Base-by-base conservation (phyloP, 257 asterid species). In the Solanum verrucosum region DNA sequence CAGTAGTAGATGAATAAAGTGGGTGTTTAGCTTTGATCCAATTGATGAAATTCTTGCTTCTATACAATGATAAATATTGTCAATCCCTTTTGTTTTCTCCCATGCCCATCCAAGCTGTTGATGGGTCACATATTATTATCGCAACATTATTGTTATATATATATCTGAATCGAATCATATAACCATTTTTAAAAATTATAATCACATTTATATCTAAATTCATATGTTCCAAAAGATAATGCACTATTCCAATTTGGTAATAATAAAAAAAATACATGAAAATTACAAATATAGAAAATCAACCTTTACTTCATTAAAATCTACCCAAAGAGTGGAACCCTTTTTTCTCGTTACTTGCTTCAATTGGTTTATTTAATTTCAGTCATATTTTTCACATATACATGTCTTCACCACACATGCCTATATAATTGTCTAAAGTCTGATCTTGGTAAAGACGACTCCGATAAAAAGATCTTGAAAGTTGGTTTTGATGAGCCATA, bases 91-190 rank as follows among this genome's bases (percentile, higher is more conserved):
- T 78, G 87, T 65, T 89, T 88, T 38, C 98, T 83, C 96, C 97
- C 94, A 29, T 77, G 89, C 18, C 94, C 93, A 85, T 25, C 98
- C 98, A 96, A 2, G 96, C 97, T 0, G 98, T 96, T 12, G 99
- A 93, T 16, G 98, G 98, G 83, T 96, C 98, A 25, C 99, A 56
- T 49, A 49, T 18, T 18, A 56, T 56, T 3, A 7, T 56, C 23
- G 25, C 65, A 56, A 20, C 5, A 2, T 20, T 20, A 16, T 52
- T 21, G 10, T 56, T 56, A 18, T 59, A 59, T 15, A 46, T 20
- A 18, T 59, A 20, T 18, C 68, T 60, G 10, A 21, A 21, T 60
- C 27, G 3, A 56, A 7, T 56, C 65, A 21, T 56, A 56, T 56
- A 56, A 3, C n/a, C 23, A 18, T 16, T 16, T 52, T 1, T 0